Percentiles rank a stretch among this genome's conserved stretches.
These are phyloP conservation scores for Sporisorium exsertum DNA, from an alignment of 1,284 basidiomycete species.

Conservation along the genomic window DNA sequence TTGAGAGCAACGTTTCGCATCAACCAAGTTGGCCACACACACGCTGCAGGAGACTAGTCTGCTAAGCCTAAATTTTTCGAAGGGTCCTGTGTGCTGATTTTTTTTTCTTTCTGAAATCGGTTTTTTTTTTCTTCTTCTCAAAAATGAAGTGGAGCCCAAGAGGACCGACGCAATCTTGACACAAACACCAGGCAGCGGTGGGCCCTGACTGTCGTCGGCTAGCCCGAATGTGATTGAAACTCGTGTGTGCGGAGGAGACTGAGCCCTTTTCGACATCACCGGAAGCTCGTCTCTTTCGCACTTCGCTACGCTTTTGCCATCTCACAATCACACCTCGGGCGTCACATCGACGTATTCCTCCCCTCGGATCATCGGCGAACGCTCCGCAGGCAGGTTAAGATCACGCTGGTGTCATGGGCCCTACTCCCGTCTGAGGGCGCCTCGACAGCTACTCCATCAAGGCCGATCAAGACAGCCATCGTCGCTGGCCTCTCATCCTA, in stretches of 20 bases:
- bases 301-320: background rate
- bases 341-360: background rate
- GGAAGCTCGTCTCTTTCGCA: background rate
- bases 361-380: background rate
- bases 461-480: slow-evolving; percentile 2
- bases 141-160: slow-evolving; percentile 7
- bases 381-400: background rate
- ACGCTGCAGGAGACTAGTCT: slow-evolving; percentile 2
- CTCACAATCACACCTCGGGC: background rate
- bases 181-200: background rate
- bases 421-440: background rate
- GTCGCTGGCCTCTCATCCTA: too few species aligned
- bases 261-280: slow-evolving; percentile 1
- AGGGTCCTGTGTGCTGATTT: background rate
- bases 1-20: background rate
- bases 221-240: background rate
- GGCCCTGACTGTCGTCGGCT: slow-evolving; percentile 1
- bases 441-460: background rate
- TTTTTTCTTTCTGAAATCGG: background rate
- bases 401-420: background rate
- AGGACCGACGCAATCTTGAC: background rate
- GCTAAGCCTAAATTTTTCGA: background rate
- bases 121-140: slow-evolving; percentile 4
- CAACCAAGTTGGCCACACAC: background rate
- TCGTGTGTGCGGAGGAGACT: background rate